Evolutionary conservation across 305 asterid species (phyloP).

Genomic region (Plantago rigida): DNA sequence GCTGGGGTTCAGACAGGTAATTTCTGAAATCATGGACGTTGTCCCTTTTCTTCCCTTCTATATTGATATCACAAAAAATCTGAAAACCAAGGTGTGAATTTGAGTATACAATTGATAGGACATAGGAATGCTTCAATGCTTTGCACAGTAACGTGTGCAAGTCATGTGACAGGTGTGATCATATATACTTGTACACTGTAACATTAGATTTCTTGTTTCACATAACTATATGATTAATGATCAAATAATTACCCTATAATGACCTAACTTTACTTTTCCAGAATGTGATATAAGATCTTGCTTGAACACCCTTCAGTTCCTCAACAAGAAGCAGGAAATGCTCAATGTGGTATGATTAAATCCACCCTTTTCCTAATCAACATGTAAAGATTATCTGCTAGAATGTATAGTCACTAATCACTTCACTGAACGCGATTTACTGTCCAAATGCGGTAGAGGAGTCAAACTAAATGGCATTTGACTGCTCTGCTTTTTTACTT

Average conservation of each 20-base stretch:
- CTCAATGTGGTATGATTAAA: slow-evolving; percentile 60
- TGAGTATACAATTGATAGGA: no score
- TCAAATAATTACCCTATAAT: slow-evolving; percentile 15
- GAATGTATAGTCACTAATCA: slow-evolving; percentile 14
- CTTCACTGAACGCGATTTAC: slow-evolving; percentile 10
- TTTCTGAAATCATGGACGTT: no score
- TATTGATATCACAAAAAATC: no score
- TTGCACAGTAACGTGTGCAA: no score
- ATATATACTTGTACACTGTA: no score
- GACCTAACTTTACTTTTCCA: slow-evolving; percentile 30
- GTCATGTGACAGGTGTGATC: no score
- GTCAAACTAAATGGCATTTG: slow-evolving; percentile 10
- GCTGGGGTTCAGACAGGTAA: no score
- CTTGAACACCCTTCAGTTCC: slow-evolving; percentile 95
- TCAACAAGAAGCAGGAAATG: slow-evolving; percentile 70
- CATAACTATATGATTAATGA: background rate
- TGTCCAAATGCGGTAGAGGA: slow-evolving; percentile 9
- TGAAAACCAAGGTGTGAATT: no score
- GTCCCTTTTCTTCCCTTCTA: no score
- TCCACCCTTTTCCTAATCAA: slow-evolving; percentile 4
- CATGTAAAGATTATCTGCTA: slow-evolving; percentile 15
- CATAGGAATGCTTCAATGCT: no score
- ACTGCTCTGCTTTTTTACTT: slow-evolving; percentile 18
- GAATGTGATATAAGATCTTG: slow-evolving; percentile 93
- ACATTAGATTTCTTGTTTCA: no score